Base-by-base conservation (phyloP, 2,329 filamentous ascomycete species). In the Penicillium sp. region DNA sequence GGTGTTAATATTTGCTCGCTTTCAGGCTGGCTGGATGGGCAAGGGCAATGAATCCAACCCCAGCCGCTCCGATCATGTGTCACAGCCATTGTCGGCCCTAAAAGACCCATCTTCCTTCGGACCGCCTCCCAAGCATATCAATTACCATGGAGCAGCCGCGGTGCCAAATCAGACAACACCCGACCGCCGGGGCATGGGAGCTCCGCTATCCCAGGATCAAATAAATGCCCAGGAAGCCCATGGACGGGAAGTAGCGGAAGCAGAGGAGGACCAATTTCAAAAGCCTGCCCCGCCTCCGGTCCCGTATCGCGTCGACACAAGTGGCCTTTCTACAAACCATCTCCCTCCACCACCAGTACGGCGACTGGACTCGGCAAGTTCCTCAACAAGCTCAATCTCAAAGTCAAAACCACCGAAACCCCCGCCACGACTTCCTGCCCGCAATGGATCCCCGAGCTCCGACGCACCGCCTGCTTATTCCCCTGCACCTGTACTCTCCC, bases 101-200 rank as follows among this genome's bases (percentile, higher is more conserved):
- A 86, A 85, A 69, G 91, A 96, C 69, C 91, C 90, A 1, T 73
- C 84, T 1, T 83, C 85, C 16, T 96, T 96, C 69, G 90, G 84
- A 2, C 90, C 91, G 25, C 91, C 91, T 26, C 91, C 91, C 0
- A 92, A 84, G 65, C 88, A 83, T 58, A 73, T 78, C 54, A 77
- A 78, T 47, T 80, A 79, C 61, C 75, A 81, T 68, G 74, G 77
- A 54, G 74, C 72, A 14, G 73, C 71, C 7, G 74, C 78, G 3
- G 66, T 78, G 14, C 71, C 76, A 30, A 77, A 78, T 49, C 68
- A 78, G 43, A 76, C 77, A 14, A 75, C 78, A 12, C 73, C 78
- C 26, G 72, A 77, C 51, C 66, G 71, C 33, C 69, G 70, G 28
- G 76, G 78, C 6, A 56, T 76, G 41, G 81, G 80, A 11, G 73